Percentiles rank a stretch among this genome's conserved stretches.
These are phyloP conservation scores for Mycosphaerella sp. DNA, from an alignment of 2,329 filamentous ascomycete genomes.

Conservation along the genomic window DNA sequence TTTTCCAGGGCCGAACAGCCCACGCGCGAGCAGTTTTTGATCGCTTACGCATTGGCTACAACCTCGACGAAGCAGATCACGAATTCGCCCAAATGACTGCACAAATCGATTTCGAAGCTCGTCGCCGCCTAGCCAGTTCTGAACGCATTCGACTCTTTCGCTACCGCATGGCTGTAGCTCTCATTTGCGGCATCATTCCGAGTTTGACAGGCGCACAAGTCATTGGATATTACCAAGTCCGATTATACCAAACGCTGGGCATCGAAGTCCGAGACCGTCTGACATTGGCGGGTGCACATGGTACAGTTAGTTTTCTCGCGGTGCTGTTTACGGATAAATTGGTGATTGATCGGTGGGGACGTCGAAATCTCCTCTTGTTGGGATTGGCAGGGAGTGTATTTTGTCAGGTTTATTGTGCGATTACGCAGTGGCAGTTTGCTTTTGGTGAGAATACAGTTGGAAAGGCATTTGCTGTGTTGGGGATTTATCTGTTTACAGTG, in stretches of 20 bases:
- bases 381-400: conserved; percentile 48
- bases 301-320: conserved; percentile 45
- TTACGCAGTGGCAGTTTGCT: conserved; percentile 52
- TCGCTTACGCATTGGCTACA: conserved; percentile 41
- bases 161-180: conserved; percentile 47
- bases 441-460: conserved; percentile 48
- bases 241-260: conserved; percentile 48
- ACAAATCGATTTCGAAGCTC: conserved; percentile 41
- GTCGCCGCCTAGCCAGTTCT: conserved; percentile 32
- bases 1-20: conserved; percentile 19
- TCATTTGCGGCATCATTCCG: conserved; percentile 52
- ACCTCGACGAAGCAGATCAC: conserved; percentile 38
- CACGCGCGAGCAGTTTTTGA: conserved; percentile 24
- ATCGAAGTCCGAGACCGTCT: conserved; percentile 47
- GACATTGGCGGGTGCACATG: conserved; percentile 48
- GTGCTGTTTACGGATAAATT: conserved; percentile 47
- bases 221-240: conserved; percentile 41
- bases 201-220: conserved; percentile 51
- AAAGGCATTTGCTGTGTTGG: conserved; percentile 53
- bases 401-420: conserved; percentile 51
- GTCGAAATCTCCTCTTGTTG: conserved; percentile 51
- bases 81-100: conserved; percentile 48
- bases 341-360: conserved; percentile 52
- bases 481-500: conserved; percentile 52
- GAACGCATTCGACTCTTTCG: conserved; percentile 48